Evolutionary conservation across 805 yeast genomes (phyloP).

Genomic region (Candida arabinofermentans): DNA sequence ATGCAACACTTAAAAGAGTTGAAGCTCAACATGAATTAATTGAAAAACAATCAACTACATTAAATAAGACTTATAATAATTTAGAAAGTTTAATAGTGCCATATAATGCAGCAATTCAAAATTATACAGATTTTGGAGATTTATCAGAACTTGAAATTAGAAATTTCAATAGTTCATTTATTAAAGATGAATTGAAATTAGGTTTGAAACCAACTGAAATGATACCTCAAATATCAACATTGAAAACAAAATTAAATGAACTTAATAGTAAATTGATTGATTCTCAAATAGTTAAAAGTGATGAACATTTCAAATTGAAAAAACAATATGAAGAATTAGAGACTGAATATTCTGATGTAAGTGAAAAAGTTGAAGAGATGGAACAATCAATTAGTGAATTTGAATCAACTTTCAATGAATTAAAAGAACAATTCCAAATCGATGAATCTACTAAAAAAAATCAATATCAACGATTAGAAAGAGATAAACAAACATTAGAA

Average conservation of each 20-base stretch:
- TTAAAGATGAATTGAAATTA: constrained; percentile 34
- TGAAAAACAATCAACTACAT: constrained; percentile 45
- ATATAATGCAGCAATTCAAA: constrained; percentile 52
- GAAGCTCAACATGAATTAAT: constrained; percentile 43
- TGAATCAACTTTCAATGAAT: constrained; percentile 13
- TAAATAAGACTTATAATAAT: constrained; percentile 45
- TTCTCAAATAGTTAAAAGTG: constrained; percentile 49
- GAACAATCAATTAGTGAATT: constrained; percentile 44
- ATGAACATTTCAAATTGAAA: constrained; percentile 45
- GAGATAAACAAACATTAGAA: constrained; percentile 13
- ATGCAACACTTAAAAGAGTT: constrained; percentile 36
- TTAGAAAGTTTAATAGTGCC: constrained; percentile 49
- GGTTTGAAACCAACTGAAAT: constrained; percentile 44
- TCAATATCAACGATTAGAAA: constrained; percentile 13
- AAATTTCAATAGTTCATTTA: constrained; percentile 22
- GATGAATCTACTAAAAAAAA: constrained; percentile 16
- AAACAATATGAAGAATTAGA: constrained; percentile 48
- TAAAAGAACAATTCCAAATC: constrained; percentile 12
- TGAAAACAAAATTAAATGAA: constrained; percentile 35
- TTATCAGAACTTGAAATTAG: constrained; percentile 20
- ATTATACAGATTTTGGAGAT: constrained; percentile 33
- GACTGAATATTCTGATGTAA: constrained; percentile 26
- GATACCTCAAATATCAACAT: constrained; percentile 33
- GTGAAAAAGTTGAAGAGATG: constrained; percentile 51
- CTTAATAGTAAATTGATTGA: constrained; percentile 44